phyloP scores from a whole-genome alignment of 768 basidiomycete species.

The Hemileccinum impolitum region DNA sequence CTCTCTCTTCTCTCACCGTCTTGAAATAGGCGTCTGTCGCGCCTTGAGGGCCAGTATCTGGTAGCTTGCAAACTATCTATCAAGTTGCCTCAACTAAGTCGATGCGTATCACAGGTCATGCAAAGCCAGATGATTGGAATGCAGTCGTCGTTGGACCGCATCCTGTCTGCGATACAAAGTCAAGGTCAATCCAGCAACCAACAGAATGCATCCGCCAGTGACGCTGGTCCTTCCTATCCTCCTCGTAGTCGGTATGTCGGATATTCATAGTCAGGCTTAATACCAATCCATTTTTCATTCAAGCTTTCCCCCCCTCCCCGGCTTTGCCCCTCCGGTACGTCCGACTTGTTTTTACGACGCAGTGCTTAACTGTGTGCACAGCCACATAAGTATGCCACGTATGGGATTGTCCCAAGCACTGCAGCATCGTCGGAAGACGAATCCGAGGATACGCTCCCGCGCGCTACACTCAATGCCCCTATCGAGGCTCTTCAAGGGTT shows the following conservation, averaged over 20 bases:
- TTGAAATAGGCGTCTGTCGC: slow-evolving; percentile 64
- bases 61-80: slow-evolving; percentile 35
- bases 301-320: slow-evolving; percentile 83
- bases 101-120: slow-evolving; percentile 56
- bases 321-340: slow-evolving; percentile 85
- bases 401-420: slow-evolving; percentile 84
- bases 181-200: slow-evolving; percentile 34
- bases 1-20: slow-evolving; percentile 16
- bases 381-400: slow-evolving; percentile 89
- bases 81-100: slow-evolving; percentile 1
- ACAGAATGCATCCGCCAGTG: slow-evolving; percentile 24
- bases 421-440: slow-evolving; percentile 88
- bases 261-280: slow-evolving; percentile 17
- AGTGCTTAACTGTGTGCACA: slow-evolving; percentile 31
- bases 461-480: slow-evolving; percentile 82
- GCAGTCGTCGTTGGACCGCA: slow-evolving; percentile 85
- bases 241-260: slow-evolving; percentile 33
- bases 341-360: slow-evolving; percentile 6
- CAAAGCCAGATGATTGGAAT: slow-evolving; percentile 94
- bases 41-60: slow-evolving; percentile 83
- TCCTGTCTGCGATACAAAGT: slow-evolving; percentile 61
- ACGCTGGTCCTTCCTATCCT: slow-evolving; percentile 26
- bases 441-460: slow-evolving; percentile 83
- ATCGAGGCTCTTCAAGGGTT: slow-evolving; percentile 93
- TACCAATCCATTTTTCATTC: slow-evolving; percentile 30